phyloP scores from a whole-genome alignment of 805 yeast genomes.

The Candida alai region DNA sequence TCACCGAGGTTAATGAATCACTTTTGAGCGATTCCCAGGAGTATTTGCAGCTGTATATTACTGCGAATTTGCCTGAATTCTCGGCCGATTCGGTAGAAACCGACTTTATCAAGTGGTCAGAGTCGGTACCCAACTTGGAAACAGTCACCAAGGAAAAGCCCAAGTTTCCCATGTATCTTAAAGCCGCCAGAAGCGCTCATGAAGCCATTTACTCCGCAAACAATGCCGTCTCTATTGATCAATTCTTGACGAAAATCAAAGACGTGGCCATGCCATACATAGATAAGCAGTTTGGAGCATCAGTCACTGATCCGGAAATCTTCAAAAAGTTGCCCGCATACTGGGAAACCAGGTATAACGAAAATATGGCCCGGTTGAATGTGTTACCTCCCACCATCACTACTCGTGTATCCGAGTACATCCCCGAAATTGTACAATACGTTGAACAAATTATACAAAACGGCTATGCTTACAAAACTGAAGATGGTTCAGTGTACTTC shows the following conservation, averaged over 20 bases:
- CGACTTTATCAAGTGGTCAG: conserved; percentile 51
- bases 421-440: conserved; percentile 84
- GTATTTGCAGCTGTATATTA: conserved; percentile 49
- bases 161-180: conserved; percentile 81
- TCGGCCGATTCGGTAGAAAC: conserved; percentile 18
- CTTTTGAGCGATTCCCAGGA: conserved; percentile 36
- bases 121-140: conserved; percentile 36
- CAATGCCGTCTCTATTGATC: conserved; percentile 20
- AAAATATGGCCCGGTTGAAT: conserved; percentile 81
- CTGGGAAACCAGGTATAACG: conserved; percentile 84
- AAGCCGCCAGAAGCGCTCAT: conserved; percentile 55
- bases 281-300: conserved; percentile 68
- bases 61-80: conserved; percentile 51
- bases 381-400: conserved; percentile 82
- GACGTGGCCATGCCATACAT: conserved; percentile 72
- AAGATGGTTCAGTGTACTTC: conserved; percentile 94
- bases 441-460: conserved; percentile 70
- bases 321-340: conserved; percentile 78
- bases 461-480: conserved; percentile 80
- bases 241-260: conserved; percentile 52
- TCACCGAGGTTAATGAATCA: conserved; percentile 26
- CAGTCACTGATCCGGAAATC: conserved; percentile 79
- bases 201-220: conserved; percentile 36
- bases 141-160: conserved; percentile 57
- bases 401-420: conserved; percentile 92